phyloP scores from a whole-genome alignment of 192 early-diverging fungal species.

The Coemansia sp. region DNA sequence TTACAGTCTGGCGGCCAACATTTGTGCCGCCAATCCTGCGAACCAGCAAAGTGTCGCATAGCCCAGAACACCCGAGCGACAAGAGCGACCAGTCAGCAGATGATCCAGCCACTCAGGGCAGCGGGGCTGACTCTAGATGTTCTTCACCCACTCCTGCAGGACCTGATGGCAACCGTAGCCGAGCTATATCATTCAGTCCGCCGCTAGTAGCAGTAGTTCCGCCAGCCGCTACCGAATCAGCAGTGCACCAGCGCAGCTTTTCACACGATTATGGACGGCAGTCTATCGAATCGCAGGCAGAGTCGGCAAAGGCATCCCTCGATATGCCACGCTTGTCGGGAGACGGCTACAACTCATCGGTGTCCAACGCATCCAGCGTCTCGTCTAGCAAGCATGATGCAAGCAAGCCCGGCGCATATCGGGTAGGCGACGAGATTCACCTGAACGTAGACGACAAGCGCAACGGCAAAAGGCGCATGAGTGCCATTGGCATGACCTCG shows the following conservation, averaged over 20 bases:
- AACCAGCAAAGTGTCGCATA: conserved; percentile 1
- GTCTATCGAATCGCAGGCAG: background rate
- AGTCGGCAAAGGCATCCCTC: conserved; percentile 6
- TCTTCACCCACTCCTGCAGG: background rate
- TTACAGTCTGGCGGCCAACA: conserved; percentile 50
- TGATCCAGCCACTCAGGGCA: conserved; percentile 1
- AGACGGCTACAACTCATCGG: conserved; percentile 30
- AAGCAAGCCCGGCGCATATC: conserved; percentile 31
- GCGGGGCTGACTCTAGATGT: conserved; percentile 5
- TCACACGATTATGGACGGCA: conserved; percentile 6
- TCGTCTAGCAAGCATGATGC: conserved; percentile 10
- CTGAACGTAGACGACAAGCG: conserved; percentile 24
- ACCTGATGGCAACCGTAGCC: conserved; percentile 1
- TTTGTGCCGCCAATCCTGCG: conserved; percentile 37
- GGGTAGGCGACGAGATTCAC: conserved; percentile 23
- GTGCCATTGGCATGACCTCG: conserved; percentile 21
- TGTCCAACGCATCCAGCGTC: conserved; percentile 21
- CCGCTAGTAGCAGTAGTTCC: conserved; percentile 1
- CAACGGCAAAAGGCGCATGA: conserved; percentile 16
- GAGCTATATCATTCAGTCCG: conserved; percentile 10
- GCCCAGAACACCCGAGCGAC: conserved; percentile 8
- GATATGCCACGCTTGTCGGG: conserved; percentile 13
- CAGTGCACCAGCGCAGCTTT: conserved; percentile 13
- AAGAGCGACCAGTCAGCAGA: conserved; percentile 16
- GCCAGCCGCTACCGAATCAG: background rate